Evolutionary conservation across 2,329 filamentous ascomycete genomes (phyloP).

Genomic region (Teratosphaeria viscida): DNA sequence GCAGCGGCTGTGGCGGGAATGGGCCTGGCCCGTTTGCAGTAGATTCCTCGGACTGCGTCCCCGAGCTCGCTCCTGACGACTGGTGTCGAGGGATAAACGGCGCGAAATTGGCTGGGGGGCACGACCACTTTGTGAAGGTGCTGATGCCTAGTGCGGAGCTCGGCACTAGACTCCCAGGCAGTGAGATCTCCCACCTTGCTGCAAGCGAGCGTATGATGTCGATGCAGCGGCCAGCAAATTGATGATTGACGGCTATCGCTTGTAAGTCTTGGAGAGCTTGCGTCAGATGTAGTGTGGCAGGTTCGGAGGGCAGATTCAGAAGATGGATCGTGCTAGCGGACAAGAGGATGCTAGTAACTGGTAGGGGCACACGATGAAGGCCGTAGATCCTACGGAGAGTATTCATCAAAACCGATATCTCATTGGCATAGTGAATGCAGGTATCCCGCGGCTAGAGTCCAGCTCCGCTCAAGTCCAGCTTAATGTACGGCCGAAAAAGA

Average conservation of each 20-base stretch:
- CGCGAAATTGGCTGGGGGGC: slow-evolving; percentile 21
- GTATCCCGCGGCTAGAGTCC: slow-evolving; percentile 54
- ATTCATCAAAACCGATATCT: slow-evolving; percentile 32
- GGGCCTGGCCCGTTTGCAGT: slow-evolving; percentile 10
- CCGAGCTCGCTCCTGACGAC: slow-evolving; percentile 10
- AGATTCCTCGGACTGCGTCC: slow-evolving; percentile 13
- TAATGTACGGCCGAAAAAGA: slow-evolving; percentile 65
- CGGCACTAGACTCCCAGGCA: slow-evolving; percentile 26
- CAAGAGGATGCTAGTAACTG: slow-evolving; percentile 31
- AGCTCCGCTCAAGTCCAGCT: slow-evolving; percentile 47
- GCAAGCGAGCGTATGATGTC: slow-evolving; percentile 34
- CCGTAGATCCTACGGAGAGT: slow-evolving; percentile 35
- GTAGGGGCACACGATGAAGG: slow-evolving; percentile 30
- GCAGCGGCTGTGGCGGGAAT: slow-evolving; percentile 11
- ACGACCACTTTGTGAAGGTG: slow-evolving; percentile 2
- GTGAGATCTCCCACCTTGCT: slow-evolving; percentile 33
- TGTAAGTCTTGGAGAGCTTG: slow-evolving; percentile 34
- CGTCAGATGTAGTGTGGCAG: slow-evolving; percentile 29
- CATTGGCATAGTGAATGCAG: slow-evolving; percentile 43
- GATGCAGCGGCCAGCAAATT: slow-evolving; percentile 33
- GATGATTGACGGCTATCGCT: slow-evolving; percentile 33
- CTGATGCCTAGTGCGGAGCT: neutral
- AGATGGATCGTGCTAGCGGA: slow-evolving; percentile 36
- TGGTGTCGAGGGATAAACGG: slow-evolving; percentile 19
- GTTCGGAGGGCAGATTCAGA: slow-evolving; percentile 31